A percentile compares a stretch with the other conserved stretches of the same genome.
phyloP scores from a whole-genome alignment of 495 filamentous ascomycete species.

The Cercophora samala region DNA sequence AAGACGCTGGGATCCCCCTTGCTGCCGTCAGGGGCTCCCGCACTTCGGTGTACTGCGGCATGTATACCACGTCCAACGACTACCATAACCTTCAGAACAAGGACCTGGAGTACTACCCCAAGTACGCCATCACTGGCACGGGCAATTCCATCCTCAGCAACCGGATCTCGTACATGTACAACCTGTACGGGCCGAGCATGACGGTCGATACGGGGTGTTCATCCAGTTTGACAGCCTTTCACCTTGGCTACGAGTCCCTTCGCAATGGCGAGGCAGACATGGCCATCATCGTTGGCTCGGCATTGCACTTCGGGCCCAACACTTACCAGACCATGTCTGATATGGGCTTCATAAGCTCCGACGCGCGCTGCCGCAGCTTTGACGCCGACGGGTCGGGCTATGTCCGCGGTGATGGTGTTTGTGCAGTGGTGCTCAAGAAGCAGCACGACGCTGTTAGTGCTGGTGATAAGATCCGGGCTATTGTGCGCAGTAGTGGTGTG shows the following conservation, averaged over 20 bases:
- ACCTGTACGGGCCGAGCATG: conserved; percentile 41
- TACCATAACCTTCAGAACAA: conserved; percentile 8
- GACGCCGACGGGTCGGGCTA: conserved; percentile 61
- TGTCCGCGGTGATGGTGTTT: conserved; percentile 57
- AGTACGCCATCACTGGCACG: conserved; percentile 33
- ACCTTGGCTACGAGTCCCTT: conserved; percentile 51
- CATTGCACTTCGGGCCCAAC: conserved; percentile 50
- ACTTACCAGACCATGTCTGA: conserved; percentile 26
- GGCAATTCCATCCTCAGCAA: conserved; percentile 43
- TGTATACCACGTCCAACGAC: conserved; percentile 34
- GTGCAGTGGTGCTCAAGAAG: conserved; percentile 52
- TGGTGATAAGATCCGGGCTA: conserved; percentile 52
- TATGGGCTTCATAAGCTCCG: conserved; percentile 33
- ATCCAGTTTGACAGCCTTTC: conserved; percentile 49
- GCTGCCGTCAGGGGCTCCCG: no score
- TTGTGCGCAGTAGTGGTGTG: conserved; percentile 52
- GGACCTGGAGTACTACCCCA: conserved; percentile 1
- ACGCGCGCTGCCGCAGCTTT: conserved; percentile 50
- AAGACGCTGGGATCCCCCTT: conserved; percentile 44
- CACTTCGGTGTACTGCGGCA: no score
- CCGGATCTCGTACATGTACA: conserved; percentile 50
- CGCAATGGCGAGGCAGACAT: conserved; percentile 32
- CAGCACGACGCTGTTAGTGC: conserved; percentile 48
- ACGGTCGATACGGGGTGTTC: conserved; percentile 54
- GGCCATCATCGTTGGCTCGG: conserved; percentile 52